A percentile compares a stretch with the other conserved stretches of the same genome.
These are phyloP conservation scores for Pseudevernia furfuracea DNA, from an alignment of 495 filamentous ascomycete species.

Conservation along the genomic window DNA sequence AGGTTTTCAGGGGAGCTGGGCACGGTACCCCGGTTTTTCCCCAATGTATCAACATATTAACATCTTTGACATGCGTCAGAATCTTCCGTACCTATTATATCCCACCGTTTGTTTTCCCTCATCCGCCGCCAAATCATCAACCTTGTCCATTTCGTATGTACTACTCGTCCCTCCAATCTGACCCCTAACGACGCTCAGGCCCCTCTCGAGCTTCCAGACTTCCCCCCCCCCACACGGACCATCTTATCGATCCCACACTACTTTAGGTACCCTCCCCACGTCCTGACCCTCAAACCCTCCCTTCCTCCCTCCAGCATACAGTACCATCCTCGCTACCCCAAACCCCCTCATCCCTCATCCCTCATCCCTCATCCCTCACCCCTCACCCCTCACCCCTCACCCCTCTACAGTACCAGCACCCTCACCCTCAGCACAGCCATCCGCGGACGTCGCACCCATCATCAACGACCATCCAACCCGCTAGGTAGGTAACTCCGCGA, in stretches of 20 bases:
- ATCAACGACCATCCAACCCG: too few relatives aligned
- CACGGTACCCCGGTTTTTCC: neutral
- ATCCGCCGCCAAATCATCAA: conserved; percentile 4
- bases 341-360: neutral
- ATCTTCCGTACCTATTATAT: neutral
- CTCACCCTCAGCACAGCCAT: too few relatives aligned
- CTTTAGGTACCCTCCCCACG: neutral
- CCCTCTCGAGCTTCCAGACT: neutral
- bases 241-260: neutral
- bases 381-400: too few relatives aligned
- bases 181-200: neutral
- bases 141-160: neutral
- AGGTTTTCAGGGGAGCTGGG: neutral
- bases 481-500: too few relatives aligned
- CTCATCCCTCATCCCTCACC: neutral
- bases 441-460: too few relatives aligned
- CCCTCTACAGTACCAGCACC: too few relatives aligned
- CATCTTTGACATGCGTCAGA: neutral
- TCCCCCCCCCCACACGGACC: neutral
- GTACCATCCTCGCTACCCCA: neutral
- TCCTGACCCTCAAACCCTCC: too few relatives aligned
- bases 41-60: neutral
- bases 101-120: neutral
- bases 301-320: too few relatives aligned
- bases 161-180: neutral